Evolutionary conservation across 2,329 filamentous ascomycete species (phyloP), one percentile per base, ranked within the genome.

Genomic region (Simplicillium aogashimaense): DNA sequence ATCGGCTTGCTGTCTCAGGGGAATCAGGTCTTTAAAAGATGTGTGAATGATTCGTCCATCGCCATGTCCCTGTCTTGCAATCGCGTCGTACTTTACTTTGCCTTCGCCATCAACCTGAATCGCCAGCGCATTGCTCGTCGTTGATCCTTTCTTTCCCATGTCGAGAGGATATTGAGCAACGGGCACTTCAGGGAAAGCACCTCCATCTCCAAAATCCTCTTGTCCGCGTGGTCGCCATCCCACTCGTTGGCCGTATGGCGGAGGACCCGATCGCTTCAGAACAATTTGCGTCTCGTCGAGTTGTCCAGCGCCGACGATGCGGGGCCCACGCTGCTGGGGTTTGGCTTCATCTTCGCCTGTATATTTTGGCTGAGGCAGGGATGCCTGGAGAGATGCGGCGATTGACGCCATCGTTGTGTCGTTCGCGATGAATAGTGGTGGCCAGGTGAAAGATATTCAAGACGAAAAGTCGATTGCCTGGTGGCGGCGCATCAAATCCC

Each of bases 1-100:
- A 63, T 97, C 85, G 46, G 92, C 92, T 48, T 87, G 83, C 61
- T 97, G 89, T 45, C 92, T 78, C 44, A 98, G 72, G 7, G 92
- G 92, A 46, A 98, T 98, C 38, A 98, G 68, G 53, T 97, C 92
- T 59, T 95, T 95, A 69, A 98, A 98, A 8, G 86, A 94, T 15
- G 92, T 82, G 61, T 98, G 92, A 10, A 98, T 81, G 47, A 95
- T 85, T 37, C 89, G 76, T 44, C 78, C 79, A 15, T 88, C 86
- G 56, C 74, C 74, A 59, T 98, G 92, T 12, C 92, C 92, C 55
- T 90, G 84, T 53, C 83, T 76, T 38, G 90, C 90, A 55, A 98
- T 94, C 40, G 89, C 88, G 59, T 95, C 88, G 66, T 95, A 98
- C 63, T 95, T 94, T 47, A 95, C 85, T 57, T 94, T 94, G 35